Evolutionary conservation across 441 rosid genomes (phyloP).

Genomic region (Syzygium syzygioides): DNA sequence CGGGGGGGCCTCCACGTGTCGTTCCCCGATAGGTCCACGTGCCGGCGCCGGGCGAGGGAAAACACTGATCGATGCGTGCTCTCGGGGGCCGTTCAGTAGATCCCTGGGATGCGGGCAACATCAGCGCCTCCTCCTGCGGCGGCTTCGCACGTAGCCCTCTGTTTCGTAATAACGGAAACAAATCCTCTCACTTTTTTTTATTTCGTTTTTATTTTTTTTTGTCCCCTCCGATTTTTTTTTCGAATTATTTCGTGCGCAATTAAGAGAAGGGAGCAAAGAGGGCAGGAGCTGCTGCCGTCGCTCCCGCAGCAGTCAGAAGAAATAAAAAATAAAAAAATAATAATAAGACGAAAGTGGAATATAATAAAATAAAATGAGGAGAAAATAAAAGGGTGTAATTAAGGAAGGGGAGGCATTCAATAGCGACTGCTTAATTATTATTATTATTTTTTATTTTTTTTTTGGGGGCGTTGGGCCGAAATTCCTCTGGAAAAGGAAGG

Average conservation of each 20-base stretch:
- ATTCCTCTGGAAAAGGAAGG: background rate
- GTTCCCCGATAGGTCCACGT: background rate
- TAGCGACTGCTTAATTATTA: background rate
- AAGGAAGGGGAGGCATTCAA: background rate
- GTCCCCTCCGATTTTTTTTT: too few species aligned
- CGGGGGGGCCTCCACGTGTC: background rate
- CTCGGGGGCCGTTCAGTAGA: background rate
- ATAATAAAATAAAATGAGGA: background rate
- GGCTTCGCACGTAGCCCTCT: background rate
- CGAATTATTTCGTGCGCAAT: background rate
- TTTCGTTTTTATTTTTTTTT: too few species aligned
- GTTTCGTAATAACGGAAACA: background rate
- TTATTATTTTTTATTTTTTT: too few species aligned
- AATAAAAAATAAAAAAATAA: background rate
- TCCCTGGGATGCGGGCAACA: background rate
- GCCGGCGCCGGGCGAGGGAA: too few species aligned
- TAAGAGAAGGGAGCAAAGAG: background rate
- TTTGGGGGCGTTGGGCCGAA: background rate
- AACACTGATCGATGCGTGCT: background rate
- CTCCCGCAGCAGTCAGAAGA: background rate
- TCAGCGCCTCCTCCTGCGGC: too few species aligned
- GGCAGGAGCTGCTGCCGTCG: background rate
- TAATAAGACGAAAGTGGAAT: rapidly evolving
- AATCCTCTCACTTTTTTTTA: background rate
- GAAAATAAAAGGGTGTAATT: background rate